A percentile compares a stretch with the other conserved stretches of the same genome.
Evolutionary conservation across 257 asterid genomes (phyloP).

Genomic region (Plantago ovata): DNA sequence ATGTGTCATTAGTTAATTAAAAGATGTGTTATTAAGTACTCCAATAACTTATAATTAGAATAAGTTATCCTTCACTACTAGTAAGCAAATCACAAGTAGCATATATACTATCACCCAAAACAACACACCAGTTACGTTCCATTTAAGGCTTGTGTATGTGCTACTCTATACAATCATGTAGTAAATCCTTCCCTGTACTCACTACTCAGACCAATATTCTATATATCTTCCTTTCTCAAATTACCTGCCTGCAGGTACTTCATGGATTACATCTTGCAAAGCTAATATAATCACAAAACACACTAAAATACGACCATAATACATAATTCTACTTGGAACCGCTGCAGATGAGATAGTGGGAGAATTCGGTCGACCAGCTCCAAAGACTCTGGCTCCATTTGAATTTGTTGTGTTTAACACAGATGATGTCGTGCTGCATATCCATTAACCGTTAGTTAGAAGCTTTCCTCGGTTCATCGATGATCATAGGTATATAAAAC

Average conservation of each 20-base stretch:
- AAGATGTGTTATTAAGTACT: too few species aligned
- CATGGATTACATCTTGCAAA: not conserved
- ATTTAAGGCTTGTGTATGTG: too few species aligned
- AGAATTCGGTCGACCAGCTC: conserved; percentile 57
- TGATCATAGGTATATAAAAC: too few species aligned
- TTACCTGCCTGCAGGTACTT: not conserved
- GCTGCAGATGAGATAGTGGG: conserved; percentile 49
- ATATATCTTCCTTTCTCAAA: not conserved
- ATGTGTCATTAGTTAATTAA: too few species aligned
- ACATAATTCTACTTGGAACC: not conserved
- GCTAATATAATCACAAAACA: conserved; percentile 21
- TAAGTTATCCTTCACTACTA: too few species aligned
- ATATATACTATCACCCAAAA: too few species aligned
- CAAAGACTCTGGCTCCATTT: conserved; percentile 71
- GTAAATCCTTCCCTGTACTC: not conserved
- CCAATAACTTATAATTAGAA: too few species aligned
- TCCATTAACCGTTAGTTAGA: not conserved
- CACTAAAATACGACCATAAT: conserved; percentile 20
- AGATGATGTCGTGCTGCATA: conserved; percentile 82
- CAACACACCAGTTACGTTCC: too few species aligned
- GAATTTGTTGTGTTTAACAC: conserved; percentile 62
- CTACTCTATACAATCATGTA: conserved; percentile 9
- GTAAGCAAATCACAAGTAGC: too few species aligned
- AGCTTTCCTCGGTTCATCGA: not conserved
- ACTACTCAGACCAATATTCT: not conserved